A percentile compares a stretch with the other conserved stretches of the same genome.
phyloP scores from a whole-genome alignment of 1,139 yeast species.

The Maudiozyma humilis region DNA sequence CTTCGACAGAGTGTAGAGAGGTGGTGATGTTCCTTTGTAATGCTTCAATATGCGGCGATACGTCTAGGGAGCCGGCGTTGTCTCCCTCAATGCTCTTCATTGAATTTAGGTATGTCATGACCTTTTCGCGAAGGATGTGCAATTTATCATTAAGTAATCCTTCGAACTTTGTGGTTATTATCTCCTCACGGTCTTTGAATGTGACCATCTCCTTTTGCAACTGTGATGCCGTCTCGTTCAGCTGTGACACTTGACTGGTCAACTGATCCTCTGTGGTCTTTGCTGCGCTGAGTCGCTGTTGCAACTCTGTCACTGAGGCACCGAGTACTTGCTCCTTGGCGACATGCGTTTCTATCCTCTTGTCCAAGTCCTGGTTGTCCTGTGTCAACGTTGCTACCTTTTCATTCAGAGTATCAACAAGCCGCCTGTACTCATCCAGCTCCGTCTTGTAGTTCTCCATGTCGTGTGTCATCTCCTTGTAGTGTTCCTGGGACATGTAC shows the following conservation, averaged over 20 bases:
- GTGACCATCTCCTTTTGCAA: conserved; percentile 29
- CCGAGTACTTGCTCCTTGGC: conserved; percentile 28
- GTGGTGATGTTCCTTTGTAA: conserved; percentile 20
- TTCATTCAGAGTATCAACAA: conserved; percentile 31
- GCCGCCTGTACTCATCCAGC: conserved; percentile 36
- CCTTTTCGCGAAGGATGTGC: conserved; percentile 14
- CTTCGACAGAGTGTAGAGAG: conserved; percentile 15
- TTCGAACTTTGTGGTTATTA: conserved; percentile 25
- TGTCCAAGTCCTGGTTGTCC: conserved; percentile 28
- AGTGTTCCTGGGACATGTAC: conserved; percentile 51
- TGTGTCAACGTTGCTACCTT: conserved; percentile 28
- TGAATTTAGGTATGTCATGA: conserved; percentile 17
- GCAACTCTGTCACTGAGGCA: conserved; percentile 28
- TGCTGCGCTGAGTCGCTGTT: conserved; percentile 32
- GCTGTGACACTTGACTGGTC: conserved; percentile 4
- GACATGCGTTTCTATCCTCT: conserved; percentile 27
- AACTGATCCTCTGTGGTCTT: conserved; percentile 31
- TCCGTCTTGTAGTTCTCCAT: conserved; percentile 40
- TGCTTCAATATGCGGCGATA: conserved; percentile 15
- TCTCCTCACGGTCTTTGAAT: conserved; percentile 29
- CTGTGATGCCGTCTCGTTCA: conserved; percentile 15
- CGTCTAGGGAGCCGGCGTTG: conserved; percentile 15
- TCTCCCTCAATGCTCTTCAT: conserved; percentile 15
- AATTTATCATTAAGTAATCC: conserved; percentile 24
- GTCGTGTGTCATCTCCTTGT: conserved; percentile 41